Percentiles rank a stretch among this genome's conserved stretches.
These are phyloP conservation scores for Paraphoma chrysanthemicola DNA, from an alignment of 2,329 filamentous ascomycete species.

Conservation along the genomic window DNA sequence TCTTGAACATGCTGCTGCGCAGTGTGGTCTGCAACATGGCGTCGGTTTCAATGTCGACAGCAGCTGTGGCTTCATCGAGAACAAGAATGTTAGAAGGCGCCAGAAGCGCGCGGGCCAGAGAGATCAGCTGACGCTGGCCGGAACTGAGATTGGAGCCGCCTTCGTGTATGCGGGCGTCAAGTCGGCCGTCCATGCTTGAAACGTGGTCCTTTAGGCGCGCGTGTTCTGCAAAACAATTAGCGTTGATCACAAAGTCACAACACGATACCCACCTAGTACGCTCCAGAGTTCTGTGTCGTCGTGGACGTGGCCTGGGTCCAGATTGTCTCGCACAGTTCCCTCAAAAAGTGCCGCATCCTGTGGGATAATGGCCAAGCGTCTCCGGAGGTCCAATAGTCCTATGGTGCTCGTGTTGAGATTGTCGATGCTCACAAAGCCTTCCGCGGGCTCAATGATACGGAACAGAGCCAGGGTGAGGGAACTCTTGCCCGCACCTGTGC, in stretches of 20 bases:
- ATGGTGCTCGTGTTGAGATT: constrained; percentile 87
- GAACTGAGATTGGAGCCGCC: constrained; percentile 95
- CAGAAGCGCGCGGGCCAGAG: constrained; percentile 88
- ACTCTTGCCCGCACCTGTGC: constrained; percentile 95
- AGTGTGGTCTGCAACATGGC: constrained; percentile 69
- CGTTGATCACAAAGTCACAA: background rate
- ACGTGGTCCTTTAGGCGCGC: constrained; percentile 93
- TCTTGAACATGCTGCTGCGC: constrained; percentile 74
- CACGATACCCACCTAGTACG: constrained; percentile 74
- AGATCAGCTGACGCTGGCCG: constrained; percentile 93
- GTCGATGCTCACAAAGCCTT: constrained; percentile 88
- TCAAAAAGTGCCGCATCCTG: constrained; percentile 97
- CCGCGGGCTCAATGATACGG: constrained; percentile 88
- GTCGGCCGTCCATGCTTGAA: constrained; percentile 81
- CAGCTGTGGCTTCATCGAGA: constrained; percentile 90
- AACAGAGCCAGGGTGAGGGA: constrained; percentile 92
- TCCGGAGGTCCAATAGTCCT: constrained; percentile 84
- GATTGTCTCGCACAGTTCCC: constrained; percentile 89
- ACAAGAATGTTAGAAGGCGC: constrained; percentile 97
- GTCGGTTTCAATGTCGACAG: constrained; percentile 74
- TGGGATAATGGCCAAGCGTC: constrained; percentile 93
- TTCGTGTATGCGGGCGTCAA: constrained; percentile 92
- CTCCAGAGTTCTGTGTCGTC: constrained; percentile 98
- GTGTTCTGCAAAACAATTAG: constrained; percentile 69
- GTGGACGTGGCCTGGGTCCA: constrained; percentile 92